Conservation (phyloP, 2,329 filamentous ascomycete species). For the Monosporascus sp. region DNA sequence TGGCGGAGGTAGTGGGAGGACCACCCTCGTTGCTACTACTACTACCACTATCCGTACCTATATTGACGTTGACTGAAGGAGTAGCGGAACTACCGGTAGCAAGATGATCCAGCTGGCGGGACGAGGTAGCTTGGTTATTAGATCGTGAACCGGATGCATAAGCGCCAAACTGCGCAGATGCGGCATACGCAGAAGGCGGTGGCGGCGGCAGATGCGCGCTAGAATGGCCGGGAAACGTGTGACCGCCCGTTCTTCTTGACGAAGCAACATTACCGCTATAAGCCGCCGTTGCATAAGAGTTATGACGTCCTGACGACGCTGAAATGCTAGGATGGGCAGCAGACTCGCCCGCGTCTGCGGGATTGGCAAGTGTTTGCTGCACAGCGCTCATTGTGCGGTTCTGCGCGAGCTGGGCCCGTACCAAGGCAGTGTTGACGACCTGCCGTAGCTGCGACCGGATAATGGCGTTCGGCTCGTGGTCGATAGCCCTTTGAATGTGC, state of each 20-base stretch:
- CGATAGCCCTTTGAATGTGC: conserved; percentile 46
- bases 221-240: not conserved
- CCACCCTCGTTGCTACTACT: not conserved
- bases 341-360: conserved; percentile 8
- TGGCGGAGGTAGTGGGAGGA: conserved; percentile 4
- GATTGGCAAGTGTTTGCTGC: conserved; percentile 16
- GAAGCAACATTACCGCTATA: conserved; percentile 3
- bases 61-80: too few species aligned
- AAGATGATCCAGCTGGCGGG: not conserved
- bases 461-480: conserved; percentile 44
- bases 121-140: not conserved
- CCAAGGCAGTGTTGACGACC: conserved; percentile 41
- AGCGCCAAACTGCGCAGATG: not conserved
- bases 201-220: not conserved
- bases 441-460: conserved; percentile 44
- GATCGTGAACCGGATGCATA: not conserved
- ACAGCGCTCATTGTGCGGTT: conserved; percentile 23
- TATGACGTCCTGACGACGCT: conserved; percentile 1
- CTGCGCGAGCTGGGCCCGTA: conserved; percentile 42
- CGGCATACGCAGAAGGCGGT: not conserved
- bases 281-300: not conserved
- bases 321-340: conserved; percentile 8
- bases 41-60: too few species aligned
- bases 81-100: not conserved
- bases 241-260: not conserved